phyloP scores from a whole-genome alignment of 495 filamentous ascomycete species.

The Daldinia loculata region DNA sequence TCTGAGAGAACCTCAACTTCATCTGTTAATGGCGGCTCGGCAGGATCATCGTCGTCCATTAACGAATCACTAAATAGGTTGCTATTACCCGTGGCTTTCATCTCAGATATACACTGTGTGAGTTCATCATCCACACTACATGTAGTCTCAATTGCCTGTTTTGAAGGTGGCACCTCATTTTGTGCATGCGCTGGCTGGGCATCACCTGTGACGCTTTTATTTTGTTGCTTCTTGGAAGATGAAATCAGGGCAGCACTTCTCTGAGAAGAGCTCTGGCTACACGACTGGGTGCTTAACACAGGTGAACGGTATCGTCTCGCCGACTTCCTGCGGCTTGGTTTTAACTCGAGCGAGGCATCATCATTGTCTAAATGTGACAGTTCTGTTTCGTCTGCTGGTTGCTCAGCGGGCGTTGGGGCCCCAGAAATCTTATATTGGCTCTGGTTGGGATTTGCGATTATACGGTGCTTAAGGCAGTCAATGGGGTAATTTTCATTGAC shows the following conservation, averaged over 20 bases:
- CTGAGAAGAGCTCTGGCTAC: conserved; percentile 23
- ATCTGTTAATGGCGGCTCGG: conserved; percentile 2
- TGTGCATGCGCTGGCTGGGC: not conserved
- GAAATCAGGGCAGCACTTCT: conserved; percentile 5
- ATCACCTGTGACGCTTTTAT: not conserved
- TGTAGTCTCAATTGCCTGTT: not conserved
- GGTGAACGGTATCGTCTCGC: conserved; percentile 6
- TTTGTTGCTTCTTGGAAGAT: conserved; percentile 24
- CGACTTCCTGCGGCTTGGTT: conserved; percentile 31
- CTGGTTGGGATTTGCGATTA: conserved; percentile 67
- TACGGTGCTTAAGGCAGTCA: conserved; percentile 74
- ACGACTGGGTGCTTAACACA: conserved; percentile 23
- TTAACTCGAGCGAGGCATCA: conserved; percentile 44
- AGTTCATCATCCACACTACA: conserved; percentile 26
- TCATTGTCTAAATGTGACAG: conserved; percentile 24
- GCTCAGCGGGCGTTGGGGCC: conserved; percentile 5
- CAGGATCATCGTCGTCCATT: conserved; percentile 6
- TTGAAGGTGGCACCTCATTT: not conserved
- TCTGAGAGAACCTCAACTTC: conserved; percentile 13
- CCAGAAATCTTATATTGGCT: conserved; percentile 66
- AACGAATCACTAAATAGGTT: not conserved
- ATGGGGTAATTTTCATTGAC: conserved; percentile 83
- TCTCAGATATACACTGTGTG: conserved; percentile 35
- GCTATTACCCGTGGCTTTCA: conserved; percentile 3
- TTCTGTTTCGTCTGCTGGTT: not conserved